Conservation (phyloP, 352 stramenopile genomes). For the Pythium plurisporium region DNA sequence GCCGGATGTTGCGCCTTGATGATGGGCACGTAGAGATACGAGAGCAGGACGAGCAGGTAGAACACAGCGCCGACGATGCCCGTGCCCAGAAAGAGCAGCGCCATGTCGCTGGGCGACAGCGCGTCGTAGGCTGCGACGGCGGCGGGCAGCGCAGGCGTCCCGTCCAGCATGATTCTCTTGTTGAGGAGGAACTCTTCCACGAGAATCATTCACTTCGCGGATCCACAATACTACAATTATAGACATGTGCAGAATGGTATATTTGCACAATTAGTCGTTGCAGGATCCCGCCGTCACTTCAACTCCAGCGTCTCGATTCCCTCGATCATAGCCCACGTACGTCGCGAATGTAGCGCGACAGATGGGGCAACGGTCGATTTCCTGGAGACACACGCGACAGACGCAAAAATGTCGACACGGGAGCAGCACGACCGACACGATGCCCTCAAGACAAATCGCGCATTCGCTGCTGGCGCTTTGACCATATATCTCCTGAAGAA, state of each 20-base stretch:
- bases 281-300: constrained; percentile 10
- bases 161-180: constrained; percentile 2
- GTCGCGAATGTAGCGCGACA: constrained; percentile 55
- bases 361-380: constrained; percentile 74
- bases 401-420: constrained; percentile 69
- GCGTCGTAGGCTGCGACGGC: constrained; percentile 38
- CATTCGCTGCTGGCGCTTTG: constrained; percentile 36
- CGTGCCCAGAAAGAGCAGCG: constrained; percentile 53
- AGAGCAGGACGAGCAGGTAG: constrained; percentile 64
- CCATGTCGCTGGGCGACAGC: constrained; percentile 41
- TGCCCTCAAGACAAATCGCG: constrained; percentile 58
- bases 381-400: constrained; percentile 51
- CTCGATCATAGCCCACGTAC: constrained; percentile 35
- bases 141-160: neutral
- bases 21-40: constrained; percentile 66
- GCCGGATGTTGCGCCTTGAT: constrained; percentile 79
- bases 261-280: neutral
- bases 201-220: constrained; percentile 4
- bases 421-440: constrained; percentile 38
- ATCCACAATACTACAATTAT: constrained; percentile 8
- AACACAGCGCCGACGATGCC: constrained; percentile 51
- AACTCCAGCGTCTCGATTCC: neutral
- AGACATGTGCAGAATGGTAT: neutral
- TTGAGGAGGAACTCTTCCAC: neutral
- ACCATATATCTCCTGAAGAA: constrained; percentile 53